Evolutionary conservation across 192 early-diverging fungal species (phyloP).

Genomic region (Gaertneriomyces sp.): DNA sequence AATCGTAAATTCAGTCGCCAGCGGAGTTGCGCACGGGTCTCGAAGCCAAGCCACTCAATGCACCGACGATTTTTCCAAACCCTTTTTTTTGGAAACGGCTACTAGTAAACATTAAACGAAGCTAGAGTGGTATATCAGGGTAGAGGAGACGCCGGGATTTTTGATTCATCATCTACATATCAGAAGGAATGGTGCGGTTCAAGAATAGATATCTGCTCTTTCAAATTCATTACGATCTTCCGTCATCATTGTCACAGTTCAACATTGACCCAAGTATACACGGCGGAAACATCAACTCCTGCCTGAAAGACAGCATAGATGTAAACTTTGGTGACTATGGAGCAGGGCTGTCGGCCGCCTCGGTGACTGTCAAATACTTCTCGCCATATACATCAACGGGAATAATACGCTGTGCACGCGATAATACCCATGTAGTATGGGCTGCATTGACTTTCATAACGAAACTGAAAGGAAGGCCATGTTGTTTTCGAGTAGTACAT

Average conservation of each 20-base stretch:
- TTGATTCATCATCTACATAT: too few species aligned
- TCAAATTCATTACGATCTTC: conserved; percentile 11
- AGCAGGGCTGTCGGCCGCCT: conserved; percentile 12
- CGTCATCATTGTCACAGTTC: background rate
- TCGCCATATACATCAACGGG: conserved; percentile 26
- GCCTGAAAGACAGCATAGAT: conserved; percentile 21
- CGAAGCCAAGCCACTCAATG: too few species aligned
- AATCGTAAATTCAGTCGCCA: too few species aligned
- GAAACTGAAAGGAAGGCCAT: conserved; percentile 7
- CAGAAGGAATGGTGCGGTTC: conserved; percentile 28
- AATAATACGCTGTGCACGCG: conserved; percentile 25
- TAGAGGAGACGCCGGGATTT: too few species aligned
- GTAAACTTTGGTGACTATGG: conserved; percentile 25
- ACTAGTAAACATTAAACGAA: too few species aligned
- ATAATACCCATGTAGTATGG: conserved; percentile 25
- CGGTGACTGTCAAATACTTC: conserved; percentile 27
- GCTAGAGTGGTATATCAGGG: too few species aligned
- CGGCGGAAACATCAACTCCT: background rate
- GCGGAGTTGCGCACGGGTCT: too few species aligned
- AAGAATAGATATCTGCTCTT: conserved; percentile 35
- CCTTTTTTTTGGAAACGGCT: too few species aligned
- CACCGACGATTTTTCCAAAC: too few species aligned
- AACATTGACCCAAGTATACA: conserved; percentile 1
- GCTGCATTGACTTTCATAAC: conserved; percentile 29
- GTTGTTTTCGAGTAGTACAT: conserved; percentile 25